Evolutionary conservation across 2,329 filamentous ascomycete species (phyloP), one percentile per base, ranked within the genome.

Genomic region (Malbranchea zuffiana): DNA sequence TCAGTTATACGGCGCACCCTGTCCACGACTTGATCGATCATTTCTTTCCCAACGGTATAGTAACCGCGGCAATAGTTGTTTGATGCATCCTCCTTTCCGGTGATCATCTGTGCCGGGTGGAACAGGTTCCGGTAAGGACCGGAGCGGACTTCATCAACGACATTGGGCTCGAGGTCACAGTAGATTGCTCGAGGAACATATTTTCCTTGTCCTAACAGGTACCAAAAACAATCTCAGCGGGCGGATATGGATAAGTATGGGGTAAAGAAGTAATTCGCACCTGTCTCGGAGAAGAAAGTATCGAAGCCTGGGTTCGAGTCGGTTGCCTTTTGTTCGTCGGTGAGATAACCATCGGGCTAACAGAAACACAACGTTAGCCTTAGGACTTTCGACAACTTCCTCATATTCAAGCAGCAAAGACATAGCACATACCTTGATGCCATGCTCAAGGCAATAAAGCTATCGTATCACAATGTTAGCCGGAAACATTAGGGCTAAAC

Each of bases 1-100:
- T 98, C 87, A 66, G 90, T 88, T 53, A 96, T 87, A 54, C 84
- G 85, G 65, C 90, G 85, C 51, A 98, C 82, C 77, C 93, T 93
- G 75, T 98, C 90, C 52, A 96, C 72, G 46, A 96, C 90, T 64
- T 87, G 80, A 66, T 98, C 90, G 55, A 96, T 95, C 66, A 98
- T 78, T 75, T 98, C 90, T 78, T 96, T 96, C 64, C 90, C 90
- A 55, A 96, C 87, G 47, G 90, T 98, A 77, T 98, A 98, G 75
- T 98, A 90, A 52, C 90, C 90, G 76, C 90, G 88, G 55, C 90
- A 90, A 62, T 96, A 96, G 80, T 98, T 98, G 82, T 98, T 98
- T 53, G 88, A 95, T 52, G 90, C 90, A 79, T 96, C 90, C 76
- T 96, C 90, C 80, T 96, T 96, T 69, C 90, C 90, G 49, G 85